phyloP scores from a whole-genome alignment of 306 rosid species.

The Senna tora region DNA sequence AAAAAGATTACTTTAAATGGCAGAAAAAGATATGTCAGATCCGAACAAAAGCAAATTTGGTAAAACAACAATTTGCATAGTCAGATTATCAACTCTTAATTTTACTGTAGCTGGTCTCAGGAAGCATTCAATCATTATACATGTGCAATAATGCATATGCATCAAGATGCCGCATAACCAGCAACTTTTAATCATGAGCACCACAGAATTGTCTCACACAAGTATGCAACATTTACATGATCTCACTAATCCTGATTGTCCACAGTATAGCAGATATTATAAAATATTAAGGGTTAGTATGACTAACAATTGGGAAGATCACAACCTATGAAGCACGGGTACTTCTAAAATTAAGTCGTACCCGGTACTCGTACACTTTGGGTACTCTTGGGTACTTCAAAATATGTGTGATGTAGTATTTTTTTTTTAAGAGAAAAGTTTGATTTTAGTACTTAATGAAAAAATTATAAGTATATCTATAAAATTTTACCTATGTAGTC shows the following conservation, averaged over 20 bases:
- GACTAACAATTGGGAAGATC: no score
- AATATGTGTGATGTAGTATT: no score
- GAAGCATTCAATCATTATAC: slow-evolving; percentile 38
- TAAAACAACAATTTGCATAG: slow-evolving; percentile 1
- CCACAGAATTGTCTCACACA: neutral
- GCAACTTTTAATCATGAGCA: neutral
- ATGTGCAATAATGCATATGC: slow-evolving; percentile 24
- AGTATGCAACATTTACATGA: neutral
- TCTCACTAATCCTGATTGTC: neutral
- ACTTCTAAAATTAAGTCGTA: no score
- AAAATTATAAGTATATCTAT: no score
- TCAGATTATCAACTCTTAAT: slow-evolving; percentile 10
- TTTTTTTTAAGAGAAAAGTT: no score
- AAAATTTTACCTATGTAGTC: no score
- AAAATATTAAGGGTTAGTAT: no score
- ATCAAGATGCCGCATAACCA: slow-evolving; percentile 33
- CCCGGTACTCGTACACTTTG: no score
- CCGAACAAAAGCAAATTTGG: slow-evolving; percentile 28
- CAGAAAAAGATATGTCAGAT: neutral
- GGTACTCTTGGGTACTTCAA: no score
- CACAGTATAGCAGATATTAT: no score
- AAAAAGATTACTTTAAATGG: neutral
- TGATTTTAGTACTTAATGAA: no score
- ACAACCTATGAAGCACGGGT: no score
- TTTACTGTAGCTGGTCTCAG: slow-evolving; percentile 29